Evolutionary conservation across 1,284 basidiomycete genomes (phyloP), one percentile per base, ranked within the genome.

Genomic region (Malassezia pachydermatis): DNA sequence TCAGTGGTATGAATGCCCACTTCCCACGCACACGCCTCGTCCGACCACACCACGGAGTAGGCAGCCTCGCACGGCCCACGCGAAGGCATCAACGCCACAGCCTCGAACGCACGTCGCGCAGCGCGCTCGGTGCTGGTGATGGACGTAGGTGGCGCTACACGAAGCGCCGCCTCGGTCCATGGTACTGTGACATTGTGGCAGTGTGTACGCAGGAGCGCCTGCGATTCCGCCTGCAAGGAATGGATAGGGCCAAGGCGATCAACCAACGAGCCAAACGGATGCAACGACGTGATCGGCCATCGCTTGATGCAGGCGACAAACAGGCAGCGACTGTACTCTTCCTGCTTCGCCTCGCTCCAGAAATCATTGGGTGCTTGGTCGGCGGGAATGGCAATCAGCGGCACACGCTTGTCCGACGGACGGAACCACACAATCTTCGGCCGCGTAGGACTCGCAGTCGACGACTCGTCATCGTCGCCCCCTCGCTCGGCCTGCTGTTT

Each of bases 391-490:
- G 94, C 94, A 67, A 99, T 96, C 36, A 98, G 79, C 42, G 94
- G 94, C 5, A 98, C 94, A 57, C 94, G 86, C 76, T 99, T 99
- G 78, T 96, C 90, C 29, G 92, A 95, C 2, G 94, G 94, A 75
- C 96, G 92, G 79, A 98, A 96, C 94, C 94, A 99, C 45, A 98
- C 89, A 63, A 99, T 99, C 79, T 95, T 98, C 59, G 92, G 94
- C 35, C 90, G 83, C 30, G 72, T 51, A 51, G 63, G 54, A 22
- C 51, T 80, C 57, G 83, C 79, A 33, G 84, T 83, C 63, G 86
- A 82, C 52, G 84, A 84, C 27, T 81, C 86, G n/a, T 70, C 68
- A 51, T 82, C 80, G 69, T 90, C 88, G 6, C 34, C 30, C 43
- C 89, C 89, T 37, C 92, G 81, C 74, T 99, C 94, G 34, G 92